These are phyloP conservation scores for Diaporthe batatas DNA, from an alignment of 2,329 filamentous ascomycete species.

Conservation along the genomic window DNA sequence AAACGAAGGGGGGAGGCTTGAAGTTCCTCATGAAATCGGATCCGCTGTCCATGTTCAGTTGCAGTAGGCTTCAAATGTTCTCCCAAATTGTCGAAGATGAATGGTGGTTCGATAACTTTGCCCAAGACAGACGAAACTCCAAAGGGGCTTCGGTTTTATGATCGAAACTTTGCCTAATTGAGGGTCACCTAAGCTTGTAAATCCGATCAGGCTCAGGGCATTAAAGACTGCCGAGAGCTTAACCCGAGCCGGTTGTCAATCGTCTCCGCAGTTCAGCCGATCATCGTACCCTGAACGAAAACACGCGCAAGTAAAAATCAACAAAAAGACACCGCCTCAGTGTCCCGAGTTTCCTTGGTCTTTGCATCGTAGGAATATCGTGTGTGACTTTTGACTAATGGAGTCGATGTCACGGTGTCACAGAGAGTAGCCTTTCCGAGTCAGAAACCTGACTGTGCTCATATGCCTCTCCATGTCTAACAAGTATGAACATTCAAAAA, in stretches of 20 bases:
- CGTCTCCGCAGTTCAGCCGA: neutral
- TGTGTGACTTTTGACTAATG: no score
- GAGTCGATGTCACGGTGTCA: no score
- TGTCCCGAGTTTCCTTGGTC: neutral
- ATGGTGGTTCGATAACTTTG: neutral
- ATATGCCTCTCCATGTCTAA: no score
- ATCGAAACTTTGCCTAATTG: no score
- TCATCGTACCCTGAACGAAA: neutral
- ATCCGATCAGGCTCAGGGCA: neutral
- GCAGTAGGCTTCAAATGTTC: neutral
- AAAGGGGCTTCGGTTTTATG: neutral
- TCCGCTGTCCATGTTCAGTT: neutral
- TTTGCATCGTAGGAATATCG: neutral
- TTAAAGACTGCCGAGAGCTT: conserved; percentile 12
- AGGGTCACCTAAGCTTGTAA: neutral
- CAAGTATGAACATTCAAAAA: no score
- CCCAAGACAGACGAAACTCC: neutral
- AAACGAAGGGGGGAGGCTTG: conserved; percentile 29
- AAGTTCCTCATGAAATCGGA: conserved; percentile 21
- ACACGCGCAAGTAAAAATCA: neutral
- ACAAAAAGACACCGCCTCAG: neutral
- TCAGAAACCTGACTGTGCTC: neutral
- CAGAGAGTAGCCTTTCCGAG: no score
- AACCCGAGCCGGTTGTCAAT: neutral
- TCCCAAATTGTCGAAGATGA: no score